Percentiles rank a stretch among this genome's conserved stretches.
Conservation (phyloP, 2,329 filamentous ascomycete species). For the Ophiostoma populinum region DNA sequence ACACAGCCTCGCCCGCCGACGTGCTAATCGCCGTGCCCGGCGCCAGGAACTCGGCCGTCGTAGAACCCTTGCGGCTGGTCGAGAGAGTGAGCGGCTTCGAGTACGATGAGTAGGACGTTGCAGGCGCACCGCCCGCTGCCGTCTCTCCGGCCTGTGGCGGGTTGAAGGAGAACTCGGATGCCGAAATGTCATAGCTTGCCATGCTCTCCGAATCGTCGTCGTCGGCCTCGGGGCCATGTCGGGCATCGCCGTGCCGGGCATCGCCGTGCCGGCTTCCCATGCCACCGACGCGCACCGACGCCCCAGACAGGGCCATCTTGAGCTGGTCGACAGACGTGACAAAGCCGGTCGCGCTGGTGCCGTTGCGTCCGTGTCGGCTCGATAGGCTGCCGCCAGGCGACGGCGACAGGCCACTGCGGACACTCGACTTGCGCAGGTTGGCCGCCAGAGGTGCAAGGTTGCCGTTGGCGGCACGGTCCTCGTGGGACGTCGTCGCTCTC, state of each 20-base stretch:
- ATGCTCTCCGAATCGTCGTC: slow-evolving; percentile 48
- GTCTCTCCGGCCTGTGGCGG: slow-evolving; percentile 13
- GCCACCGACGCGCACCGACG: slow-evolving; percentile 18
- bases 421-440: slow-evolving; percentile 35
- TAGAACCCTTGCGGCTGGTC: slow-evolving; percentile 3
- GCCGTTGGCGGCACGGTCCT: slow-evolving; percentile 4
- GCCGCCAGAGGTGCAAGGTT: slow-evolving; percentile 19
- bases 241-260: slow-evolving; percentile 15
- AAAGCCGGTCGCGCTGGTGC: slow-evolving; percentile 25
- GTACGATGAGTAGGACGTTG: background rate
- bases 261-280: slow-evolving; percentile 16
- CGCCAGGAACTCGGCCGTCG: slow-evolving; percentile 2
- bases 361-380: slow-evolving; percentile 13
- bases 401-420: slow-evolving; percentile 33
- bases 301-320: slow-evolving; percentile 41
- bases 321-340: slow-evolving; percentile 47
- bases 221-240: slow-evolving; percentile 26
- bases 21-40: background rate
- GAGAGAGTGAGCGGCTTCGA: background rate
- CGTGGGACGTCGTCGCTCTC: slow-evolving; percentile 16
- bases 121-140: background rate
- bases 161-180: slow-evolving; percentile 50
- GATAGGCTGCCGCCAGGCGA: slow-evolving; percentile 18
- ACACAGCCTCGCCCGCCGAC: slow-evolving; percentile 6
- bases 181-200: slow-evolving; percentile 50